Base-by-base conservation (phyloP, 345 rosid genomes). In the Melaleuca alternifolia region DNA sequence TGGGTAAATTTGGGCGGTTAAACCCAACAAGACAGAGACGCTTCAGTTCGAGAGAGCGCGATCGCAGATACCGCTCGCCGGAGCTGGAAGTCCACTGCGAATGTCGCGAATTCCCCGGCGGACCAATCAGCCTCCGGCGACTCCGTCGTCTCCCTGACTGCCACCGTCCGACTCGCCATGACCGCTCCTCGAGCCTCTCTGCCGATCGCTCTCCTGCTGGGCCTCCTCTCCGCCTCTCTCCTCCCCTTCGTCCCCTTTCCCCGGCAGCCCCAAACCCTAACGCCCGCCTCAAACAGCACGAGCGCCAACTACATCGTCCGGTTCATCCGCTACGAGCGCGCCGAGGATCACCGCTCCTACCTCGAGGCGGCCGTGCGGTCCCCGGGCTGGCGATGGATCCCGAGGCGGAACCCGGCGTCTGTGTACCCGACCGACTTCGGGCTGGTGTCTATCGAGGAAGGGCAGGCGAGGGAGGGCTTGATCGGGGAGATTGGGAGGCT, bases 321-420 rank as follows among this genome's bases (percentile, higher is more conserved):
- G 54, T 97, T 97, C 92, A 94, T 85, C 33, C 91, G 90, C 85
- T 97, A 97, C 90, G 89, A 86, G 79, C 84, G 84, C 76, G 94
- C 95, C 50, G 91, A 90, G 57, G 89, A 91, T 82, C 95, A 94
- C 89, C 94, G 91, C 7, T 54, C 86, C 50, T 94, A 94, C 91
- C 92, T 97, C 88, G 92, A 91, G 88, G 92, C 93, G 54, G 79
- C 84, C 86, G 83, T 95, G 81, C 89, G 89, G 87, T 91, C 93
- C 56, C 90, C 53, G 51, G 95, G 96, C n/a, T 97, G 99, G 99
- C 90, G 92, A 75, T 97, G 99, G 99, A 91, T 96, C 94, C 93
- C 92, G 92, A 93, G 99, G 89, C 87, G 85, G 52, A 97, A 96
- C 82, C 95, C 96, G 26, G 98, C 98, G 18, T 88, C 95, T 87